These are phyloP conservation scores for Psilocybe mexicana DNA, from an alignment of 1,284 basidiomycete species.

Conservation along the genomic window DNA sequence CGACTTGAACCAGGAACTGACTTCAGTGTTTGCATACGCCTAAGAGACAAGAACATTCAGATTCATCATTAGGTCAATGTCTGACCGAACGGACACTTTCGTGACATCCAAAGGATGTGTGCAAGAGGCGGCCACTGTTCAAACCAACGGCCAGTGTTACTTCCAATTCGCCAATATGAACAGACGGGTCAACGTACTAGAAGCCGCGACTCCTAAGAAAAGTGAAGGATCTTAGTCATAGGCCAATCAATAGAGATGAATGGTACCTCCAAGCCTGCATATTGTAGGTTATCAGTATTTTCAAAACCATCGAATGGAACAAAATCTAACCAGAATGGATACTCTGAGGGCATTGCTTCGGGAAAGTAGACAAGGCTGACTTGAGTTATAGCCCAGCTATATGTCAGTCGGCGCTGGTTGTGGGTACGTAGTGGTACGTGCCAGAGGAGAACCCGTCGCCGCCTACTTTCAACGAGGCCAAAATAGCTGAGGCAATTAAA, in stretches of 20 bases:
- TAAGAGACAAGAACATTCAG: conserved; percentile 27
- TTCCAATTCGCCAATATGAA: background rate
- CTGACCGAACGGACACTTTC: conserved; percentile 66
- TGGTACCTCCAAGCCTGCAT: conserved; percentile 69
- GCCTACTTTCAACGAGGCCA: background rate
- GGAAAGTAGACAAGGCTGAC: conserved; percentile 3
- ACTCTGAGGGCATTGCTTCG: conserved; percentile 32
- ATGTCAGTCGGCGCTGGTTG: conserved; percentile 2
- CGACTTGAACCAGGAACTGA: conserved; percentile 41
- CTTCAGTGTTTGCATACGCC: conserved; percentile 77
- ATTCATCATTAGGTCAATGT: background rate
- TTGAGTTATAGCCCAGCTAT: conserved; percentile 16
- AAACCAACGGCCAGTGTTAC: background rate
- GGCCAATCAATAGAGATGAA: background rate
- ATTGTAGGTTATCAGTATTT: conserved; percentile 12
- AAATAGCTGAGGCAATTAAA: background rate
- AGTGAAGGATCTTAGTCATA: background rate
- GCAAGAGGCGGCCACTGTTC: conserved; percentile 78
- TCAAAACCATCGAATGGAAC: conserved; percentile 8
- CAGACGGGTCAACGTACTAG: conserved; percentile 51
- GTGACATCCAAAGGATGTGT: conserved; percentile 87
- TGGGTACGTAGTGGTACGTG: background rate
- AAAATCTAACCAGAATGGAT: conserved; percentile 64
- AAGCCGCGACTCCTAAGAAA: conserved; percentile 67
- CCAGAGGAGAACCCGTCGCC: background rate